Evolutionary conservation across 2,329 filamentous ascomycete species (phyloP).

Genomic region (Hortaea werneckii): DNA sequence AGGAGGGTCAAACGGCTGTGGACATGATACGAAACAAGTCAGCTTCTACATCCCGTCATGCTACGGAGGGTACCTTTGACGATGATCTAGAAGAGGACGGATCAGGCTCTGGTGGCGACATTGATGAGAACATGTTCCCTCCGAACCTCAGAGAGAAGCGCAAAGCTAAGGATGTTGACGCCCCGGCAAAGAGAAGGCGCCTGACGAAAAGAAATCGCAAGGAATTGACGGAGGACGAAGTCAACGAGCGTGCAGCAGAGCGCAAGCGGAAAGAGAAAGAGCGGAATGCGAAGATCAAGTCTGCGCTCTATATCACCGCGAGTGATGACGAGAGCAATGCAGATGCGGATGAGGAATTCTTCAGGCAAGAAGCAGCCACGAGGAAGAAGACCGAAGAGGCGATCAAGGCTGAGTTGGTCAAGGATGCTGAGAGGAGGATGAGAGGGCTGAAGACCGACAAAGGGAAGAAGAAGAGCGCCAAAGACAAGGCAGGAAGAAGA

Average conservation of each 20-base stretch:
- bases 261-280: conserved; percentile 62
- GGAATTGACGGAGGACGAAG: conserved; percentile 53
- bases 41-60: conserved; percentile 34
- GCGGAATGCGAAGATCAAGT: conserved; percentile 72
- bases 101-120: conserved; percentile 11
- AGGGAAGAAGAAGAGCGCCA: conserved; percentile 14
- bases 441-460: conserved; percentile 16
- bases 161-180: conserved; percentile 24
- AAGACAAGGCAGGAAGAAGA: conserved; percentile 9
- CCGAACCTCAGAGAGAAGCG: conserved; percentile 20
- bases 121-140: conserved; percentile 20
- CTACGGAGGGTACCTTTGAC: conserved; percentile 46
- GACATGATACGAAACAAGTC: conserved; percentile 69
- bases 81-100: conserved; percentile 41
- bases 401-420: conserved; percentile 6
- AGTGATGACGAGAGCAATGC: conserved; percentile 85
- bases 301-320: conserved; percentile 66
- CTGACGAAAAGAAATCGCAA: conserved; percentile 41
- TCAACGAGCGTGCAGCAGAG: conserved; percentile 49
- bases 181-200: conserved; percentile 51
- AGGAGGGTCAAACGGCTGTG: conserved; percentile 63
- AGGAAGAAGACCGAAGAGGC: conserved; percentile 46
- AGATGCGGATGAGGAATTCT: conserved; percentile 65
- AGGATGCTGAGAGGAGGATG: conserved; percentile 23
- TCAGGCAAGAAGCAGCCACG: conserved; percentile 60